Conservation (phyloP, 208 protist species). For the Trypanosoma boissoni region DNA sequence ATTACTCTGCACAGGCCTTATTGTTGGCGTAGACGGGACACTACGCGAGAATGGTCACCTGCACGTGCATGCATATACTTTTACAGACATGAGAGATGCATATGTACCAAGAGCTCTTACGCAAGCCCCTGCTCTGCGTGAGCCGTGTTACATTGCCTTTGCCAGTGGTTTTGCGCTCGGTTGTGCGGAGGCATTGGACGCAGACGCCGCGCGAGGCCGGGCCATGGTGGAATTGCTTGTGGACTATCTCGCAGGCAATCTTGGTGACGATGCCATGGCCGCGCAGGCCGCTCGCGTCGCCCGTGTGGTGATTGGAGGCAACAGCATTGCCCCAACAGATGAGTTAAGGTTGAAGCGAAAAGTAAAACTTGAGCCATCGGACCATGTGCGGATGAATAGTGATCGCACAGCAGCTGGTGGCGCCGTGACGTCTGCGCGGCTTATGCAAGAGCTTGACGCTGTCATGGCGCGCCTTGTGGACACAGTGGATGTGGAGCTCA, state of each 20-base stretch:
- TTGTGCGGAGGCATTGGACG: conserved; percentile 20
- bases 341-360: conserved; percentile 84
- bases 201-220: conserved; percentile 25
- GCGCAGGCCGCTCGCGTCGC: conserved; percentile 49
- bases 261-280: conserved; percentile 43
- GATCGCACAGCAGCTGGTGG: conserved; percentile 34
- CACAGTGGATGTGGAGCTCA: conserved; percentile 85
- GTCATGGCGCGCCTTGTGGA: conserved; percentile 58
- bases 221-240: conserved; percentile 69
- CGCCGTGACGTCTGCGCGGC: conserved; percentile 44
- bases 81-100: conserved; percentile 38
- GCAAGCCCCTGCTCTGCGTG: not conserved
- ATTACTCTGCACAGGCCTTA: conserved; percentile 75
- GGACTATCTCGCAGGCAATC: conserved; percentile 74
- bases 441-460: conserved; percentile 77
- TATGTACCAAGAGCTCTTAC: conserved; percentile 50
- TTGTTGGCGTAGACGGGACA: conserved; percentile 69
- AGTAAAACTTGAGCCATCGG: conserved; percentile 80
- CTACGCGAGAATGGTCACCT: conserved; percentile 63
- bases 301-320: conserved; percentile 79
- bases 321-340: conserved; percentile 85
- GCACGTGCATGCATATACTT: conserved; percentile 54
- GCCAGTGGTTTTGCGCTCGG: conserved; percentile 60
- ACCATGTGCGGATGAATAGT: conserved; percentile 69
- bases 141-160: conserved; percentile 83